Percentiles rank a stretch among this genome's conserved stretches.
Conservation (phyloP, 805 yeast genomes). For the Wickerhamomyces strasburgensis region DNA sequence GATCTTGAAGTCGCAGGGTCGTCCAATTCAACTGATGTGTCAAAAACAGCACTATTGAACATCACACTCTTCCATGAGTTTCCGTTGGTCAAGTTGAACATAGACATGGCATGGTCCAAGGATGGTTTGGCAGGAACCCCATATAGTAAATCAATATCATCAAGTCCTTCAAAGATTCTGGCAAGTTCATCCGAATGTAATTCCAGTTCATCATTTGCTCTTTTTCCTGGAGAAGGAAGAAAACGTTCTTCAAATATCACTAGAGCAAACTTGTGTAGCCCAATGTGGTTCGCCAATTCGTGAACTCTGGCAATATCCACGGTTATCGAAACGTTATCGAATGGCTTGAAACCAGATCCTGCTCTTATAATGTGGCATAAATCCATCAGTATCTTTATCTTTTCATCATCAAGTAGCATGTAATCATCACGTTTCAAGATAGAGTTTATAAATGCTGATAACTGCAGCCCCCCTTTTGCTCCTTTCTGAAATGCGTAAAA, state of each 20-base stretch:
- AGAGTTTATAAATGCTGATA: neutral
- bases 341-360: constrained; percentile 14
- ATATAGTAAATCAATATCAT: constrained; percentile 56
- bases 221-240: neutral
- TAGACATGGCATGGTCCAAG: constrained; percentile 44
- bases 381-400: constrained; percentile 15
- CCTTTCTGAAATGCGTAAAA: constrained; percentile 18
- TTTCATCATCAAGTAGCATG: constrained; percentile 3
- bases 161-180: constrained; percentile 45
- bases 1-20: constrained; percentile 7
- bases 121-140: constrained; percentile 62
- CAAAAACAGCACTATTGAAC: constrained; percentile 54
- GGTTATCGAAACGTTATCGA: constrained; percentile 15
- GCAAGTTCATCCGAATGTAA: constrained; percentile 6
- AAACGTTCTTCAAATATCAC: constrained; percentile 31
- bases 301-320: constrained; percentile 19
- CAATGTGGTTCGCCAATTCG: constrained; percentile 20
- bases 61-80: constrained; percentile 39
- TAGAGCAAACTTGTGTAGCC: constrained; percentile 27
- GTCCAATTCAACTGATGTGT: constrained; percentile 31
- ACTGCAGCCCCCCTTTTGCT: constrained; percentile 3
- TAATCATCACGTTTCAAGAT: neutral
- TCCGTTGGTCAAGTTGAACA: constrained; percentile 30
- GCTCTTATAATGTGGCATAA: constrained; percentile 26
- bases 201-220: too few relatives aligned